These are phyloP conservation scores for Xylaria acuta DNA, from an alignment of 495 filamentous ascomycete species.

Conservation along the genomic window DNA sequence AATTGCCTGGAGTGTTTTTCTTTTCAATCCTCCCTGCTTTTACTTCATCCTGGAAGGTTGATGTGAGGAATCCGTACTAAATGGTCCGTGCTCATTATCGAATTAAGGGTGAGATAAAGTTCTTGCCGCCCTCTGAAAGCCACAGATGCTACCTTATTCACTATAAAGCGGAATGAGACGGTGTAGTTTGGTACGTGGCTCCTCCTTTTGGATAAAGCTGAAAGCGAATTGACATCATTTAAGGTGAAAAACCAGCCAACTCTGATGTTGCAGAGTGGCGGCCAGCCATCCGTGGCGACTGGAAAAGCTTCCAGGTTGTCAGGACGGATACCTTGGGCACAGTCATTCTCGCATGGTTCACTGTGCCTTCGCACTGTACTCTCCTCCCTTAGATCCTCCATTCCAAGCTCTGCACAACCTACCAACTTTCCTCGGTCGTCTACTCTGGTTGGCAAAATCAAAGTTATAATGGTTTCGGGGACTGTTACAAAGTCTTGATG, in stretches of 20 bases:
- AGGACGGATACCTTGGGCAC: neutral
- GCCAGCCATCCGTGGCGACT: neutral
- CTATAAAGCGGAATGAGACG: neutral
- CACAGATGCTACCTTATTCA: neutral
- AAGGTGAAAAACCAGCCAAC: neutral
- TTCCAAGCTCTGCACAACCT: neutral
- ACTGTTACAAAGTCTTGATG: neutral
- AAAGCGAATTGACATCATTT: neutral
- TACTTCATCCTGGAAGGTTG: constrained; percentile 27
- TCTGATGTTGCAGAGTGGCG: neutral
- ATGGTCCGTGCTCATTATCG: constrained; percentile 24
- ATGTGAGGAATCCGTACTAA: constrained; percentile 19
- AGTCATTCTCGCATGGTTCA: neutral
- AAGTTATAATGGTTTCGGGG: neutral
- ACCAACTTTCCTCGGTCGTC: neutral
- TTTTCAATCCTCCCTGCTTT: constrained; percentile 10
- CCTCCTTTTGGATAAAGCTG: neutral
- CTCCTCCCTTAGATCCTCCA: neutral
- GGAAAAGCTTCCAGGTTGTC: constrained; percentile 2
- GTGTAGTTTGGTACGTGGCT: neutral
- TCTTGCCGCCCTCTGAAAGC: neutral
- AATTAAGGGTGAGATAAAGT: neutral
- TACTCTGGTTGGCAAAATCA: neutral
- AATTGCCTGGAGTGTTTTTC: neutral
- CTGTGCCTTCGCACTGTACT: constrained; percentile 9